phyloP scores from a whole-genome alignment of 1,284 basidiomycete genomes.

The Lignosus rhinocerotis region DNA sequence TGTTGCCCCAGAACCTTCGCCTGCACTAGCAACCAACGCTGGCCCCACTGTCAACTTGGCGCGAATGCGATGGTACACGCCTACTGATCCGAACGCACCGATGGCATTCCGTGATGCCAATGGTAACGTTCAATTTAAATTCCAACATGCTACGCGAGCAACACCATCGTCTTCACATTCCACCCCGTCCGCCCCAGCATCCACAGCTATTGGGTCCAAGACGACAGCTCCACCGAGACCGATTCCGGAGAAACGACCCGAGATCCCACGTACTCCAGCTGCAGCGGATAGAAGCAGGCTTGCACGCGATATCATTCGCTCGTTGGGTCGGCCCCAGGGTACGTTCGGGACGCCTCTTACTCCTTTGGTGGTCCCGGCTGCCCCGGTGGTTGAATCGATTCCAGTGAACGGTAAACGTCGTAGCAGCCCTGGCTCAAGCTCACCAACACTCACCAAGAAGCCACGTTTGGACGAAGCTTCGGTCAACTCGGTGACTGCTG shows the following conservation, averaged over 20 bases:
- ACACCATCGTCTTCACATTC: not conserved
- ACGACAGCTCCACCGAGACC: not conserved
- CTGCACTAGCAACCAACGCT: not conserved
- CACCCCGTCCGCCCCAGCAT: not conserved
- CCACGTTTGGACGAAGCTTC: constrained; percentile 1
- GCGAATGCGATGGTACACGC: constrained; percentile 6
- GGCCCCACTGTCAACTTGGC: not conserved
- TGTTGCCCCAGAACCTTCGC: not conserved
- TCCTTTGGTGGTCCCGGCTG: not conserved
- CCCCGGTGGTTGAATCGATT: not conserved
- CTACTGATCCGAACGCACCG: constrained; percentile 7
- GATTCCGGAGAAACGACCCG: constrained; percentile 4
- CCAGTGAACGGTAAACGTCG: constrained; percentile 11
- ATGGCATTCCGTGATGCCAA: constrained; percentile 10
- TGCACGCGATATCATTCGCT: constrained; percentile 44
- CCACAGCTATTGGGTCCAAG: not conserved
- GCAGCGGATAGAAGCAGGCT: constrained; percentile 41
- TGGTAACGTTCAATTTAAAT: constrained; percentile 9
- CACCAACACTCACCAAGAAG: constrained; percentile 3
- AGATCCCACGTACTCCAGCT: constrained; percentile 32
- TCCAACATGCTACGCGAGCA: not conserved
- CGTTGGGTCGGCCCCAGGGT: constrained; percentile 35
- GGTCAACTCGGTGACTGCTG: not conserved
- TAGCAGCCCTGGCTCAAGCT: not conserved
- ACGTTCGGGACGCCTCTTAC: constrained; percentile 8